Percentiles rank a stretch among this genome's conserved stretches.
Evolutionary conservation across 176 grass and related monocot genomes (phyloP).

Genomic region (Saccharum officinarum): DNA sequence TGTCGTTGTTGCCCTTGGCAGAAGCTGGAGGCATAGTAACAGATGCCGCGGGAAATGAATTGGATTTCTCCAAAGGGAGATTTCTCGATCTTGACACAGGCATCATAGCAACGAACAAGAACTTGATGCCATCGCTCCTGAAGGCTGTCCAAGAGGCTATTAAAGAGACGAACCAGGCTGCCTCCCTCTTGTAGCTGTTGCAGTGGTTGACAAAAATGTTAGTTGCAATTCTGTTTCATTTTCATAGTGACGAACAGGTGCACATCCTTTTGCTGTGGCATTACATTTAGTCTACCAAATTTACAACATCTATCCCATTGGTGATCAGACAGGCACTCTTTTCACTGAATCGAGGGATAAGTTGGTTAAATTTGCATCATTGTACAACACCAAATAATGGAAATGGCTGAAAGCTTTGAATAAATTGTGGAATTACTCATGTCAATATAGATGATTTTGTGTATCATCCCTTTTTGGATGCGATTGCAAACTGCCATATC

Average conservation of each 20-base stretch:
- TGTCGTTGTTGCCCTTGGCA: slow-evolving; percentile 33
- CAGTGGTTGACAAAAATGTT: neutral
- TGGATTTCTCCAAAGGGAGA: slow-evolving; percentile 93
- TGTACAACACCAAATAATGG: neutral
- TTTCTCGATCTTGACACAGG: slow-evolving; percentile 88
- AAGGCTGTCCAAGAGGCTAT: slow-evolving; percentile 73
- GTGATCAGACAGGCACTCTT: neutral
- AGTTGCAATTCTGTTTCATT: neutral
- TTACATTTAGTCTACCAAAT: neutral
- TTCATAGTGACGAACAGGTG: neutral
- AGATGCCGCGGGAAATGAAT: slow-evolving; percentile 81
- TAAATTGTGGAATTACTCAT: neutral
- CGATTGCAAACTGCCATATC: neutral
- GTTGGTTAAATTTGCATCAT: neutral
- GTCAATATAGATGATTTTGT: neutral
- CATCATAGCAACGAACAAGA: slow-evolving; percentile 81
- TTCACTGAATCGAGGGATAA: neutral
- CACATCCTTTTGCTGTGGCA: neutral
- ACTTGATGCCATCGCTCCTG: slow-evolving; percentile 70
- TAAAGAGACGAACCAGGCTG: slow-evolving; percentile 54
- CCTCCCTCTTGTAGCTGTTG: slow-evolving; percentile 58
- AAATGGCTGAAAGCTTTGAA: neutral
- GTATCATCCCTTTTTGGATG: neutral
- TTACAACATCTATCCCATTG: neutral
- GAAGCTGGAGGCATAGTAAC: slow-evolving; percentile 92